phyloP scores from a whole-genome alignment of 345 rosid genomes.

The Carallia pectinifolia region DNA sequence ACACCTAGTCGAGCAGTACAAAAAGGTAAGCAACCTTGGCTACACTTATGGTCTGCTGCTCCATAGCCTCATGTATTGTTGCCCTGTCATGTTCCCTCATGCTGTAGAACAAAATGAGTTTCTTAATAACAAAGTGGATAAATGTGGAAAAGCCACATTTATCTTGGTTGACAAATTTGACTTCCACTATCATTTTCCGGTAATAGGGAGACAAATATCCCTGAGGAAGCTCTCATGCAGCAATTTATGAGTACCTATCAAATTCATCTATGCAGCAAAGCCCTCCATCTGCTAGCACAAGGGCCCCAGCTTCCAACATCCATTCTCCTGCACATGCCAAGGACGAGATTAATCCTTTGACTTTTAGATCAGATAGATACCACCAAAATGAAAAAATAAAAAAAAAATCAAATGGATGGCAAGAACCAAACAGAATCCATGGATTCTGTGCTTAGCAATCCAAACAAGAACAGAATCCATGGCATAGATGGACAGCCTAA shows the following conservation, averaged over 20 bases:
- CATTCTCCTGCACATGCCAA: slow-evolving; percentile 65
- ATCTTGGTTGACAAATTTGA: not conserved
- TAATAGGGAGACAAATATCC: not conserved
- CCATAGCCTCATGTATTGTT: slow-evolving; percentile 99
- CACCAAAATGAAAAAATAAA: too few relatives aligned
- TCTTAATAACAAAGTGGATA: not conserved
- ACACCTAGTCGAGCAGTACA: slow-evolving; percentile 3
- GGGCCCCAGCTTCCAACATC: slow-evolving; percentile 99
- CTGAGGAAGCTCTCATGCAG: not conserved
- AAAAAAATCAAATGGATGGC: too few relatives aligned
- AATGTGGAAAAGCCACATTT: not conserved
- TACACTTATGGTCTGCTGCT: slow-evolving; percentile 96
- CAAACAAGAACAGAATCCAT: too few relatives aligned
- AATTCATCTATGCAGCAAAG: slow-evolving; percentile 98
- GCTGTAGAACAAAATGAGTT: slow-evolving; percentile 35
- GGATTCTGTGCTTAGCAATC: too few relatives aligned
- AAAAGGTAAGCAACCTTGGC: slow-evolving; percentile 65
- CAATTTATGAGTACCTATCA: slow-evolving; percentile 56
- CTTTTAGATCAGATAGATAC: not conserved
- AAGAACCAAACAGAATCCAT: too few relatives aligned
- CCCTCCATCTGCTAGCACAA: slow-evolving; percentile 97
- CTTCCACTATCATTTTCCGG: not conserved
- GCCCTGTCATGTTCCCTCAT: slow-evolving; percentile 99
- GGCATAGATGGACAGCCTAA: too few relatives aligned
- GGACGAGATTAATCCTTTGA: not conserved